Evolutionary conservation across 169 alveolate species (phyloP), one percentile per base, ranked within the genome.

Genomic region (Plasmodium knowlesi): DNA sequence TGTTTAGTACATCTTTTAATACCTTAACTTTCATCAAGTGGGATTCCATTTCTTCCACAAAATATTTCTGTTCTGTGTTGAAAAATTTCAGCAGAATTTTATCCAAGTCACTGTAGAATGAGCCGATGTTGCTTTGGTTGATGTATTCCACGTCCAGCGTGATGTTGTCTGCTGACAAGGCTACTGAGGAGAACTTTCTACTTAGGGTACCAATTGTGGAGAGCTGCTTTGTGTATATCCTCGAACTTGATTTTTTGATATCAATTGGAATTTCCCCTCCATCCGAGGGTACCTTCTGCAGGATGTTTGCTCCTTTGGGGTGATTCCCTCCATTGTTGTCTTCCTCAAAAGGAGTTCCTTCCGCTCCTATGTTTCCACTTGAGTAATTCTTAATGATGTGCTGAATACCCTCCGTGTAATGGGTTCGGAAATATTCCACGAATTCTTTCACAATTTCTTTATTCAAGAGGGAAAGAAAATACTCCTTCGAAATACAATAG

Each of bases 31-130:
- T 80, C 92, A 39, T 91, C 83, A 91, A 91, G 34, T 91, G 50
- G 3, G 76, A 43, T 82, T 91, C 95, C 76, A 91, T 91, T 91
- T 91, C 95, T 91, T 91, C 92, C 34, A 71, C 70, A 72, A 91
- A 72, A 72, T 82, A 91, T 82, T 91, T 91, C 83, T 91, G 91
- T 43, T 91, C 95, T 16, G 95, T 73, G 67, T 91, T 82, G 61
- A 67, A 82, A 41, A 81, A 53, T 46, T 82, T 91, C 19, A 91
- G 32, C 6, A 91, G 50, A 10, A 91, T 16, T 82, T 91, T 80
- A 73, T 91, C 95, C 57, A 91, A 72, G 39, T 91, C 92, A 46
- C 95, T 91, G 43, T 80, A 71, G 57, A 91, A 91, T 16, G 95
- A 91, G 37, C 43, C 28, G 14, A 91, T 81, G 54, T 82, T 22